Evolutionary conservation across 176 grass and related monocot species (phyloP).

Genomic region (Triticum urartu): DNA sequence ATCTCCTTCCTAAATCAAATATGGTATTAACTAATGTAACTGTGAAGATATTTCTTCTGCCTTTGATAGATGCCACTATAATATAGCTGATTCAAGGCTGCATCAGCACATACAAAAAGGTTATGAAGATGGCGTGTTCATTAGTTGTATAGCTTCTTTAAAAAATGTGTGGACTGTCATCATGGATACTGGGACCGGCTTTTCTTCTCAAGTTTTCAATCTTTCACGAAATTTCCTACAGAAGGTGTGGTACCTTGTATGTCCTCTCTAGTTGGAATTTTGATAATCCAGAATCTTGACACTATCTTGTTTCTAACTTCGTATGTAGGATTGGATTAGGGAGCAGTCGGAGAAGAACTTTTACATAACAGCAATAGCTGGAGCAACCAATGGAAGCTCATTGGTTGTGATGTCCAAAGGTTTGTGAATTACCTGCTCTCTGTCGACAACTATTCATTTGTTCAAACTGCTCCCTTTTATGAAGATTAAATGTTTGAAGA

Average conservation of each 20-base stretch:
- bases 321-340: conserved; percentile 77
- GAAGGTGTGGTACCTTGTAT: conserved; percentile 47
- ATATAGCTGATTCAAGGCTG: conserved; percentile 73
- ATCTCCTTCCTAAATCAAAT: background rate
- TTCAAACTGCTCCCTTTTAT: background rate
- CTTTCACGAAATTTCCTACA: conserved; percentile 65
- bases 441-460: background rate
- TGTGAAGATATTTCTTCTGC: conserved; percentile 17
- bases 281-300: conserved; percentile 8
- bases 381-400: conserved; percentile 71
- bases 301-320: background rate
- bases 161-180: conserved; percentile 71
- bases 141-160: conserved; percentile 76
- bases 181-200: conserved; percentile 75
- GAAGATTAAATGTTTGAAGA: background rate
- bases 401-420: conserved; percentile 93
- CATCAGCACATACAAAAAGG: conserved; percentile 77
- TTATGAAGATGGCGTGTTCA: conserved; percentile 67
- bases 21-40: background rate
- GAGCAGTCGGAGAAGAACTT: conserved; percentile 86
- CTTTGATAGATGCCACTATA: conserved; percentile 68
- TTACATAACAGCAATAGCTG: conserved; percentile 81
- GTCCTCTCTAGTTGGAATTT: background rate
- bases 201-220: conserved; percentile 67
- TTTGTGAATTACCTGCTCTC: conserved; percentile 39